Evolutionary conservation across 1,139 yeast species (phyloP).

Genomic region (Diutina sp.): DNA sequence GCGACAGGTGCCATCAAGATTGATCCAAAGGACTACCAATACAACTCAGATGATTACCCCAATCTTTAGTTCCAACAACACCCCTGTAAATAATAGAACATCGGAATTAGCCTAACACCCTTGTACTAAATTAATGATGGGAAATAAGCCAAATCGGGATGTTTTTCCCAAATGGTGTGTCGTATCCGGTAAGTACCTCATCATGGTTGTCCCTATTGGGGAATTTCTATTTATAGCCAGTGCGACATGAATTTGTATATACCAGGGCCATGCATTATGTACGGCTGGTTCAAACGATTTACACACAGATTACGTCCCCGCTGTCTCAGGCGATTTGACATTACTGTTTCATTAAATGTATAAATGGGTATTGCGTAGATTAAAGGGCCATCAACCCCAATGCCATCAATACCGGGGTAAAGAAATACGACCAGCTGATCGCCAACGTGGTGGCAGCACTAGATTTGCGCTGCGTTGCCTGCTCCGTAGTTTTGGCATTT

Average conservation of each 20-base stretch:
- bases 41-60: not conserved
- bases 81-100: not conserved
- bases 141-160: too few relatives aligned
- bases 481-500: not conserved
- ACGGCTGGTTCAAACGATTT: too few relatives aligned
- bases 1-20: constrained; percentile 1
- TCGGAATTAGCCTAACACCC: not conserved
- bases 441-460: not conserved
- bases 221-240: not conserved
- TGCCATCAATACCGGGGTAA: not conserved
- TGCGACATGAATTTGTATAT: too few relatives aligned
- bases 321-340: not conserved
- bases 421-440: not conserved
- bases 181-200: not conserved
- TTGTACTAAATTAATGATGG: too few relatives aligned
- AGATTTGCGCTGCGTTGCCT: not conserved
- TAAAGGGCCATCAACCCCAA: not conserved
- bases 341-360: not conserved
- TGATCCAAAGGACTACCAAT: not conserved
- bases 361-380: not conserved
- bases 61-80: not conserved
- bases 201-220: not conserved
- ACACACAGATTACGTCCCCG: too few relatives aligned
- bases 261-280: too few relatives aligned
- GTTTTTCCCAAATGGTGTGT: not conserved